phyloP scores from a whole-genome alignment of 768 basidiomycete genomes.

The Lyophyllum semitale region DNA sequence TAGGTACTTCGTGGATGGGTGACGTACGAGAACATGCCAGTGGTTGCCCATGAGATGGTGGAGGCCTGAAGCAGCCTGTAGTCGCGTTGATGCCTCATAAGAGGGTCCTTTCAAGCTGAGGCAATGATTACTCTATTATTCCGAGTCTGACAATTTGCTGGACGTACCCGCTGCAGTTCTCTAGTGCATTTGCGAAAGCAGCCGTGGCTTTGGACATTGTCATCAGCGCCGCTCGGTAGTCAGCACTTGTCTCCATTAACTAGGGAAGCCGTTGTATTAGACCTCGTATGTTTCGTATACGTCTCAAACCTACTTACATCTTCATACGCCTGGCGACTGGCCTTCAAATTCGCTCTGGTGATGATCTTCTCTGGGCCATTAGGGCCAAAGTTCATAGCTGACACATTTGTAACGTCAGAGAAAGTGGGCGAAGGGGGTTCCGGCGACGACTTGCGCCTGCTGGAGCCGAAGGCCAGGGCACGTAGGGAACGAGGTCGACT shows the following conservation, averaged over 20 bases:
- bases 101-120: constrained; percentile 73
- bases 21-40: constrained; percentile 83
- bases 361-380: constrained; percentile 82
- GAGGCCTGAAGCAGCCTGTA: constrained; percentile 85
- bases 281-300: not conserved
- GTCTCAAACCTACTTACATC: constrained; percentile 52
- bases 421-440: constrained; percentile 82
- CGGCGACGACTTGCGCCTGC: constrained; percentile 46
- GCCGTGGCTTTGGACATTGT: constrained; percentile 84
- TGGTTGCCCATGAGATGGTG: constrained; percentile 93
- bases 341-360: constrained; percentile 75
- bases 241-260: constrained; percentile 76
- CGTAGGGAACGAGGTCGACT: constrained; percentile 58
- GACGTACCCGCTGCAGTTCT: constrained; percentile 77
- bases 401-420: constrained; percentile 78
- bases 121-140: constrained; percentile 2
- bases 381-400: constrained; percentile 74
- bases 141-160: not conserved
- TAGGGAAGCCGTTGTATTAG: constrained; percentile 27
- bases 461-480: constrained; percentile 49
- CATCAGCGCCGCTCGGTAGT: constrained; percentile 80
- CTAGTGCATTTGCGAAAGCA: constrained; percentile 84
- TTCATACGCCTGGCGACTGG: constrained; percentile 78
- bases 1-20: not conserved
- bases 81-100: constrained; percentile 77